Conservation (phyloP, 2,329 filamentous ascomycete genomes). For the Neofusicoccum umdonicola region DNA sequence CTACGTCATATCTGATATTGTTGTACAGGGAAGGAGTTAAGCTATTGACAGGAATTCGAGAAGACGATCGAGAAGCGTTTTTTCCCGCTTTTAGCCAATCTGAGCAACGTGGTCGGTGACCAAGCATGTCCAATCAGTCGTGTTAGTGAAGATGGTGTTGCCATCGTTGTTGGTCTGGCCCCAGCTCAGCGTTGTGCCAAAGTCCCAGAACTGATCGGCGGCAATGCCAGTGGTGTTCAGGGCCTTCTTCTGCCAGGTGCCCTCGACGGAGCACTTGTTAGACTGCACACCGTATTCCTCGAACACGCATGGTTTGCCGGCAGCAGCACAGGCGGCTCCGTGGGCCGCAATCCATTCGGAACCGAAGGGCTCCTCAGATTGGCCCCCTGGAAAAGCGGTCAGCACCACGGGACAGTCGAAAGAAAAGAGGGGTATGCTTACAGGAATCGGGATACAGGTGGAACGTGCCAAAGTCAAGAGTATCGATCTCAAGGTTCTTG, state of each 20-base stretch:
- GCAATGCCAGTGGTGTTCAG: constrained; percentile 29
- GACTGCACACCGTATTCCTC: constrained; percentile 39
- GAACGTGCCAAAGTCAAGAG: constrained; percentile 57
- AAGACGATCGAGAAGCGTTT: neutral
- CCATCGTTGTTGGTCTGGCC: constrained; percentile 31
- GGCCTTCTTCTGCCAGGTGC: constrained; percentile 32
- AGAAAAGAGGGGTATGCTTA: constrained; percentile 20
- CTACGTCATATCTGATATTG: neutral
- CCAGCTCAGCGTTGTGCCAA: constrained; percentile 27
- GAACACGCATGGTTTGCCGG: constrained; percentile 41
- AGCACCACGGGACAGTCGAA: neutral
- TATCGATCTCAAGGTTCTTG: constrained; percentile 51
- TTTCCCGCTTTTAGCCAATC: constrained; percentile 22
- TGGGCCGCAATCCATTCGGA: constrained; percentile 50
- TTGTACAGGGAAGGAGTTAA: neutral
- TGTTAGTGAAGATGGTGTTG: constrained; percentile 31
- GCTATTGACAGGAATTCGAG: neutral
- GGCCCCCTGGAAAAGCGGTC: constrained; percentile 26
- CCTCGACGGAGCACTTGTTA: constrained; percentile 30
- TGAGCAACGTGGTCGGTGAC: constrained; percentile 28
- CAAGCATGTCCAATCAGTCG: constrained; percentile 31
- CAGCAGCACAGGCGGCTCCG: constrained; percentile 35
- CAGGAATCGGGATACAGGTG: constrained; percentile 52
- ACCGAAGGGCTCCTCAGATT: constrained; percentile 35
- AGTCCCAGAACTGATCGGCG: constrained; percentile 35